A percentile compares a stretch with the other conserved stretches of the same genome.
These are phyloP conservation scores for Clarireedia hainanense DNA, from an alignment of 2,329 filamentous ascomycete species.

Conservation along the genomic window DNA sequence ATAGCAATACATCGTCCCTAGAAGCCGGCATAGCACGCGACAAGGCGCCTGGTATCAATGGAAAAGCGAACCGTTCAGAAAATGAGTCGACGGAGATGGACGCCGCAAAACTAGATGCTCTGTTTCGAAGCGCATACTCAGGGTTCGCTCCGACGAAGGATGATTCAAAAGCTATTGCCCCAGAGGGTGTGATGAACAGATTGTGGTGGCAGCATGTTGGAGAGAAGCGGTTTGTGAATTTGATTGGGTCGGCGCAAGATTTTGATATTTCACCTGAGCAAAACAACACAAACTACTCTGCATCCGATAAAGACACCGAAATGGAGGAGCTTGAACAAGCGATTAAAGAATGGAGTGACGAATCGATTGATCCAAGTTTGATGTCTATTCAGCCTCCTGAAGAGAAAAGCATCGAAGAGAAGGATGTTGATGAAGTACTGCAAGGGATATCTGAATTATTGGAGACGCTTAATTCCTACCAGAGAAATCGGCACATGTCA, in stretches of 20 bases:
- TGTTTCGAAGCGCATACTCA: constrained; percentile 72
- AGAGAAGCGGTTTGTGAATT: constrained; percentile 55
- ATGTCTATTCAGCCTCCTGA: constrained; percentile 30
- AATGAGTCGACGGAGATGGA: constrained; percentile 46
- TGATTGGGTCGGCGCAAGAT: constrained; percentile 38
- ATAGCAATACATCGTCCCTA: constrained; percentile 53
- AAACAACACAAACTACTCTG: neutral
- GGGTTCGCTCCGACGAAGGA: constrained; percentile 73
- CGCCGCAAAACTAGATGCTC: constrained; percentile 60
- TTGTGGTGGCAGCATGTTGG: constrained; percentile 73
- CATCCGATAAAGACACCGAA: constrained; percentile 14
- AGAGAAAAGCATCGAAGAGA: constrained; percentile 45
- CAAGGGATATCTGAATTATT: constrained; percentile 68
- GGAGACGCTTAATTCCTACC: constrained; percentile 68
- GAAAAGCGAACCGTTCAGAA: constrained; percentile 41
- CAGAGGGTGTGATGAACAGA: constrained; percentile 57
- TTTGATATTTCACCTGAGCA: constrained; percentile 6
- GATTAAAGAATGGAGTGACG: constrained; percentile 52
- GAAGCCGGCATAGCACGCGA: constrained; percentile 57
- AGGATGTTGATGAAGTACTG: constrained; percentile 61
- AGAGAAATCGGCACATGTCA: constrained; percentile 68
- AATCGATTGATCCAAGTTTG: constrained; percentile 49
- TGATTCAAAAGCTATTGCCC: constrained; percentile 61
- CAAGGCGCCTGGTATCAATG: constrained; percentile 59
- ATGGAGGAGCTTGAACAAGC: constrained; percentile 38